Evolutionary conservation across 2,329 filamentous ascomycete species (phyloP), one percentile per base, ranked within the genome.

Genomic region (Ophiocordyceps camponoti-rufipedis): DNA sequence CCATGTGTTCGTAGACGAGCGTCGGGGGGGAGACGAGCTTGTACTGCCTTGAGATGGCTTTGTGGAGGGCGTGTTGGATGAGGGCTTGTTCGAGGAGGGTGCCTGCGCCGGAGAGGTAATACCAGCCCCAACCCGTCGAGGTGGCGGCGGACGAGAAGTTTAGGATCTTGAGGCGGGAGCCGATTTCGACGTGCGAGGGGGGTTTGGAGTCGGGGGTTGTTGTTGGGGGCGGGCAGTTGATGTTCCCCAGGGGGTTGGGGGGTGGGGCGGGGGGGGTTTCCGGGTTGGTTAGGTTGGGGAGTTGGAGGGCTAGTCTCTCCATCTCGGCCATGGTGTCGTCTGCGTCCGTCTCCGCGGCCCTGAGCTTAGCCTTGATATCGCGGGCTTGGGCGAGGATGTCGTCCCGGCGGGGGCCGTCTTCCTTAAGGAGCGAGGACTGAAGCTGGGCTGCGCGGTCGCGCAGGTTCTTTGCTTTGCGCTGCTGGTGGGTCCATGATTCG

Each of bases 121-220:
- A 98, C 85, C 87, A 98, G 1, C 91, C 91, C 89, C 89, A 98
- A 35, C 91, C 91, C 4, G 82, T 85, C 1, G 85, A 80, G n/a
- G 75, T 78, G 2, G 81, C 81, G 5, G 87, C 86, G 48, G 74
- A 80, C 5, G 82, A 70, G 57, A 98, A 95, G 65, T 98, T 89
- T 44, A 98, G 70, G n/a, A 98, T 72, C 32, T 81, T 80, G n/a
- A 98, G 74, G 56, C 87, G 77, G 5, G 78, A 71, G 31, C 91
- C 91, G 53, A 98, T 89, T 52, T 89, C 75, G 8, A 91, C 82
- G 60, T 95, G 88, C 0, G 84, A 89, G 40, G 77, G 71, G 73
- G 73, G 80, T 7, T 73, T 64, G 5, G 23, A 10, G 44, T 28
- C 13, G 23, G 23, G n/a, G n/a, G n/a, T 19, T n/a, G n/a, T 51